These are phyloP conservation scores for Hanseniaspora vineae DNA, from an alignment of 805 yeast genomes.

Conservation along the genomic window DNA sequence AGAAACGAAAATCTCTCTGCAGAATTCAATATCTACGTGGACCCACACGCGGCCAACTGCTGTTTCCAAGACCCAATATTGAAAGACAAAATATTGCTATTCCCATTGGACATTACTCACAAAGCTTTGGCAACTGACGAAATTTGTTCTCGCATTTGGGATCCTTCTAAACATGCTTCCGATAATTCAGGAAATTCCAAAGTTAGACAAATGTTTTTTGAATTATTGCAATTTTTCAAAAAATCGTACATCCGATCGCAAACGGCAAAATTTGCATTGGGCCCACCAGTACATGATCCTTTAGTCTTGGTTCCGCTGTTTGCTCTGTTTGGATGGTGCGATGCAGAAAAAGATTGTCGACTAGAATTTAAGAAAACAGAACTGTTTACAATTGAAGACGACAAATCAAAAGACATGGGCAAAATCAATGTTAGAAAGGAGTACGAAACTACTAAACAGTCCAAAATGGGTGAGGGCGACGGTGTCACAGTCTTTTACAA, in stretches of 20 bases:
- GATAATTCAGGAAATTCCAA: conserved; percentile 24
- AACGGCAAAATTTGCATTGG: conserved; percentile 27
- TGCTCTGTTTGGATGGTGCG: conserved; percentile 26
- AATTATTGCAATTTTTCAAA: conserved; percentile 39
- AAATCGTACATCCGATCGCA: conserved; percentile 30
- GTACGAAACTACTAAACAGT: conserved; percentile 15
- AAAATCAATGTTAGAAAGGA: conserved; percentile 32
- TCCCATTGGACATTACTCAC: conserved; percentile 62
- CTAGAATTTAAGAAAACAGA: conserved; percentile 16
- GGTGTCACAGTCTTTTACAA: conserved; percentile 31
- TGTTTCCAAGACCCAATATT: conserved; percentile 38
- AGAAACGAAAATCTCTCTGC: conserved; percentile 43
- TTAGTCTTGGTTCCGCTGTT: conserved; percentile 51
- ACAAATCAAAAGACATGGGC: conserved; percentile 41
- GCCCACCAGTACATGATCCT: conserved; percentile 79
- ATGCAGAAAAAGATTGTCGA: conserved; percentile 4
- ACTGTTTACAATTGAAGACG: conserved; percentile 16
- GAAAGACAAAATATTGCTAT: conserved; percentile 36
- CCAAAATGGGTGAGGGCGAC: conserved; percentile 5
- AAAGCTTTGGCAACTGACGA: conserved; percentile 34
- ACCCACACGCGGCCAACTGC: conserved; percentile 59
- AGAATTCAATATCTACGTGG: conserved; percentile 67
- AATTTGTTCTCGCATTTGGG: conserved; percentile 27
- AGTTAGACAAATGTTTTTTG: conserved; percentile 41
- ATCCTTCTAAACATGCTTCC: not conserved